These are phyloP conservation scores for Elymus sibiricus DNA, from an alignment of 176 grass and related monocot genomes.

Conservation along the genomic window DNA sequence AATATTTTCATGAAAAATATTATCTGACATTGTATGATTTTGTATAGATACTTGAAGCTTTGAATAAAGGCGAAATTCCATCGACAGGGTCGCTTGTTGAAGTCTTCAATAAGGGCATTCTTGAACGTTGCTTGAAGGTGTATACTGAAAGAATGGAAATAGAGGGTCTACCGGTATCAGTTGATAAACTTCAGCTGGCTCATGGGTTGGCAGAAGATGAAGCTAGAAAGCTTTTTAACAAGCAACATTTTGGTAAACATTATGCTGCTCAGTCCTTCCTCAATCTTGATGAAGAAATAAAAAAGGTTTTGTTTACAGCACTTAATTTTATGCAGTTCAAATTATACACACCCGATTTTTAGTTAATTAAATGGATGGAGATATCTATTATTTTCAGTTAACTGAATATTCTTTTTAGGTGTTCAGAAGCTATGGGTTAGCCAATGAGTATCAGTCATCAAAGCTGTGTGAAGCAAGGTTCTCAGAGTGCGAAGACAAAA, in stretches of 20 bases:
- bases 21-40: constrained; percentile 6
- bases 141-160: constrained; percentile 63
- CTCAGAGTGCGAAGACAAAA: constrained; percentile 86
- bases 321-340: background rate
- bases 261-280: constrained; percentile 63
- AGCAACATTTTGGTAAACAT: constrained; percentile 89
- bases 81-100: constrained; percentile 89
- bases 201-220: constrained; percentile 47
- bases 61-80: constrained; percentile 98
- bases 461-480: constrained; percentile 79
- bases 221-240: constrained; percentile 57
- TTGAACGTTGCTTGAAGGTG: constrained; percentile 77
- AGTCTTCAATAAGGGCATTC: constrained; percentile 90
- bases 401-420: constrained; percentile 45
- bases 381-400: constrained; percentile 1
- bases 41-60: constrained; percentile 81
- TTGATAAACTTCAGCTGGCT: constrained; percentile 59
- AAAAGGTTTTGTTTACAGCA: constrained; percentile 58
- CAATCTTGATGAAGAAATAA: constrained; percentile 73
- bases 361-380: background rate
- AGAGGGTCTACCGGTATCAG: constrained; percentile 54
- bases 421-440: constrained; percentile 53
- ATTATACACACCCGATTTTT: background rate
- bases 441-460: constrained; percentile 91
- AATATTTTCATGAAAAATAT: constrained; percentile 24